phyloP scores from a whole-genome alignment of 352 stramenopile species.

The Blastocystis sp. region DNA sequence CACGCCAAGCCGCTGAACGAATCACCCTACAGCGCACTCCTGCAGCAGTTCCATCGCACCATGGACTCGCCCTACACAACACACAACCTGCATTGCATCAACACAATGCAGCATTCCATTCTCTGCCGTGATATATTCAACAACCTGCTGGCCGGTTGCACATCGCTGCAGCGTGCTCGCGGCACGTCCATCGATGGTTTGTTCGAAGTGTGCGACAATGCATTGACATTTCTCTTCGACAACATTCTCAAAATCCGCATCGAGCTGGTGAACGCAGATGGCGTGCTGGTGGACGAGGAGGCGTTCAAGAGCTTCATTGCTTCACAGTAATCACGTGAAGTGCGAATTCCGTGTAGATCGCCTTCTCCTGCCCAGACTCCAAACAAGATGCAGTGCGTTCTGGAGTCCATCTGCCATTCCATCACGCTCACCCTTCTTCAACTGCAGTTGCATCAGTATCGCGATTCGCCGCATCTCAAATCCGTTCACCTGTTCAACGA shows the following conservation, averaged over 20 bases:
- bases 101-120: conserved; percentile 2
- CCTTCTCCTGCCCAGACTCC: neutral
- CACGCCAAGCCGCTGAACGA: neutral
- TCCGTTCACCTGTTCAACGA: neutral
- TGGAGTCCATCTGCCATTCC: neutral
- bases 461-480: neutral
- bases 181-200: neutral
- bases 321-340: neutral
- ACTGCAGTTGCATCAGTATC: neutral
- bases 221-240: neutral
- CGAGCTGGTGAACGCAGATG: neutral
- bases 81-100: conserved; percentile 11
- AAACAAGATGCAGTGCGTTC: neutral
- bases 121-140: conserved; percentile 23
- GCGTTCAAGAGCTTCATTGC: neutral
- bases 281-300: neutral
- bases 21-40: neutral
- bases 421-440: neutral
- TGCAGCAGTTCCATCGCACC: neutral
- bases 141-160: conserved; percentile 24
- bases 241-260: neutral
- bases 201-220: neutral
- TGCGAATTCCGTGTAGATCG: neutral
- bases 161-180: neutral
- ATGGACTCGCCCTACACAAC: neutral